A percentile compares a stretch with the other conserved stretches of the same genome.
phyloP scores from a whole-genome alignment of 163 green algal genomes.

The Chlamydomonas reinhardtii region DNA sequence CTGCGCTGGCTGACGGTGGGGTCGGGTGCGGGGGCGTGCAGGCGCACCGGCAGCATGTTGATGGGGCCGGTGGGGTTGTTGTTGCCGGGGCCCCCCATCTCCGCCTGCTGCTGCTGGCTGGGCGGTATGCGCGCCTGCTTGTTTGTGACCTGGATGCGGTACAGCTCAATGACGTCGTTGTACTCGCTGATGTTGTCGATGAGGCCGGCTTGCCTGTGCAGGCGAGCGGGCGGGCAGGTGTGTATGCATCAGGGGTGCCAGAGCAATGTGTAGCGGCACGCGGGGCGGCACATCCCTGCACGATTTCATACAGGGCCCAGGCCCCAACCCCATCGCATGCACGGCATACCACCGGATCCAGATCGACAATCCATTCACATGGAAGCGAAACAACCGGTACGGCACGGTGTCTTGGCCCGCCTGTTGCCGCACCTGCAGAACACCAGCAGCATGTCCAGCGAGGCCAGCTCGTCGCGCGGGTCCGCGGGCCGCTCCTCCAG shows the following conservation, averaged over 20 bases:
- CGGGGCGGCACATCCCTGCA: neutral
- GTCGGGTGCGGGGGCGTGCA: constrained; percentile 8
- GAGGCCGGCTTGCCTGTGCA: constrained; percentile 45
- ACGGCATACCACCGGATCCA: neutral
- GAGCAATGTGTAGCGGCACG: too few relatives aligned
- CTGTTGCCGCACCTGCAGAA: constrained; percentile 47
- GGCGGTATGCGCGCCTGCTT: constrained; percentile 44
- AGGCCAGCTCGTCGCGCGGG: constrained; percentile 33
- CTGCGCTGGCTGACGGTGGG: neutral
- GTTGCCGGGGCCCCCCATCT: neutral
- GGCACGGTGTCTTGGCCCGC: too few relatives aligned
- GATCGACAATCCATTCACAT: too few relatives aligned
- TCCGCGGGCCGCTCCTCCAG: constrained; percentile 21
- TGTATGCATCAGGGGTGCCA: too few relatives aligned
- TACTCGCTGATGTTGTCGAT: constrained; percentile 68
- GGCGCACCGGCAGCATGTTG: constrained; percentile 33
- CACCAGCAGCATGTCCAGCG: constrained; percentile 49
- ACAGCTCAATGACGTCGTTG: constrained; percentile 58
- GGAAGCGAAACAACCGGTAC: neutral
- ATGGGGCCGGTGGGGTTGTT: constrained; percentile 48
- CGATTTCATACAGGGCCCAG: neutral
- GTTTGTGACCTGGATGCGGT: constrained; percentile 47
- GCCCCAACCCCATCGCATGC: neutral
- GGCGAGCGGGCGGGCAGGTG: too few relatives aligned
- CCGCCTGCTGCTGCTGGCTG: constrained; percentile 23